These are phyloP conservation scores for Smittium culicis DNA, from an alignment of 371 early-diverging fungal species.

Conservation along the genomic window DNA sequence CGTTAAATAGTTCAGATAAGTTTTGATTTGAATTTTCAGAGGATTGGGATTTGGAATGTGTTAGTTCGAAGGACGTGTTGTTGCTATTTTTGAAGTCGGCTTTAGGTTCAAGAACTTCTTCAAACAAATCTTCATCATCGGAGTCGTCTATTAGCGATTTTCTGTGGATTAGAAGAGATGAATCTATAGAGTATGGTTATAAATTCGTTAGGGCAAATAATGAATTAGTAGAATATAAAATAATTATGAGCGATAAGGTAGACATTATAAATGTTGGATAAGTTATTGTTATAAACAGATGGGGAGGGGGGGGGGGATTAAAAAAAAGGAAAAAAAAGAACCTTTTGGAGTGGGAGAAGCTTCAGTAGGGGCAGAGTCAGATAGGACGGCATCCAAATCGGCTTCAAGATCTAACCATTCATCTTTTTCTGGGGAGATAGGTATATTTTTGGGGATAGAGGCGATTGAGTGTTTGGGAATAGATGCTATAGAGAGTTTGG, in stretches of 20 bases:
- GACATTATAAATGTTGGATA: too few species aligned
- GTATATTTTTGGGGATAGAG: not conserved
- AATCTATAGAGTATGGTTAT: too few species aligned
- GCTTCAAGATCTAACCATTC: slow-evolving; percentile 4
- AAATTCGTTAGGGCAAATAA: too few species aligned
- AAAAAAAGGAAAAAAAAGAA: not conserved
- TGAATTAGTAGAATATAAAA: too few species aligned
- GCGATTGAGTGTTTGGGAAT: not conserved
- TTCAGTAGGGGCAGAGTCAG: not conserved
- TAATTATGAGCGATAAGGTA: too few species aligned
- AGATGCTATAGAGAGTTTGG: too few species aligned
- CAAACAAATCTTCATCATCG: not conserved
- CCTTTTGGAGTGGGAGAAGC: not conserved
- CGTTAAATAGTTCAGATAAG: not conserved
- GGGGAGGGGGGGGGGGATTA: too few species aligned
- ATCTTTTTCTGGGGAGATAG: slow-evolving; percentile 7
- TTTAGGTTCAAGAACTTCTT: not conserved
- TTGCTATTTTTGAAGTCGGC: too few species aligned
- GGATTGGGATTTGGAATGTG: not conserved
- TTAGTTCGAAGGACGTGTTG: not conserved
- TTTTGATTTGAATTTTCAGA: too few species aligned
- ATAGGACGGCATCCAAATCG: slow-evolving; percentile 4
- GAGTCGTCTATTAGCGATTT: not conserved
- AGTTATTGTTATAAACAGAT: too few species aligned
- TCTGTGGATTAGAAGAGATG: not conserved